Percentiles rank a stretch among this genome's conserved stretches.
These are phyloP conservation scores for Podaxis mareebaensis DNA, from an alignment of 768 basidiomycete species.

Conservation along the genomic window DNA sequence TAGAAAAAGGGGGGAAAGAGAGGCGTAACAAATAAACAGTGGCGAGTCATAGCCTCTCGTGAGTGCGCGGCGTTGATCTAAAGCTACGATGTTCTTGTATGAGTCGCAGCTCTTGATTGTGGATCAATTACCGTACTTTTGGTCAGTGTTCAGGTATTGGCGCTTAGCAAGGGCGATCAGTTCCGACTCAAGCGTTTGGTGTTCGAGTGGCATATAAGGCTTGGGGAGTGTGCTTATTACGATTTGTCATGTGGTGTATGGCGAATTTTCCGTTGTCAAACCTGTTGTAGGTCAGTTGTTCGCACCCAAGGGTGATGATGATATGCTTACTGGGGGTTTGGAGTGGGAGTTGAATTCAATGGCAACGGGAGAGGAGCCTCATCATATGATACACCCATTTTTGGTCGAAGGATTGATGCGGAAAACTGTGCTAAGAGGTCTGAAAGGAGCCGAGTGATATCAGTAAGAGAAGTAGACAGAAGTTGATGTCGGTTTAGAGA, in stretches of 20 bases:
- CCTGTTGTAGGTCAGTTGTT: not conserved
- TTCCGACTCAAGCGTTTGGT: not conserved
- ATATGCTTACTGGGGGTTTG: not conserved
- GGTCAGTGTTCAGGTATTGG: not conserved
- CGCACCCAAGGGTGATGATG: not conserved
- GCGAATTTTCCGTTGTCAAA: not conserved
- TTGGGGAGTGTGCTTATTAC: too few relatives aligned
- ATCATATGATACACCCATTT: not conserved
- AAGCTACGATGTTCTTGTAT: slow-evolving; percentile 9
- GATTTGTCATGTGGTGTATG: too few relatives aligned
- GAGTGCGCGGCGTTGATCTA: slow-evolving; percentile 3
- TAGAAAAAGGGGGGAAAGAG: not conserved
- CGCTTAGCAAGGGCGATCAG: not conserved
- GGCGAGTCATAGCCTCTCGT: slow-evolving; percentile 9
- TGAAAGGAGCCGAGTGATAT: not conserved
- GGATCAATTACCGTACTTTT: not conserved
- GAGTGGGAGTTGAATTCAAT: slow-evolving; percentile 3
- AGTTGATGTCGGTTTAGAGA: not conserved
- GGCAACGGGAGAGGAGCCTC: not conserved
- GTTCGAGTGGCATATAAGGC: not conserved
- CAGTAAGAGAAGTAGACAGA: not conserved
- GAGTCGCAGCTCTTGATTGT: not conserved
- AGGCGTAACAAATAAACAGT: not conserved
- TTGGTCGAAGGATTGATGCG: not conserved
- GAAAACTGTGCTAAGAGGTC: not conserved